Percentiles rank a stretch among this genome's conserved stretches.
Conservation (phyloP, 1,139 yeast species). For the Saccharomyces hybrid region DNA sequence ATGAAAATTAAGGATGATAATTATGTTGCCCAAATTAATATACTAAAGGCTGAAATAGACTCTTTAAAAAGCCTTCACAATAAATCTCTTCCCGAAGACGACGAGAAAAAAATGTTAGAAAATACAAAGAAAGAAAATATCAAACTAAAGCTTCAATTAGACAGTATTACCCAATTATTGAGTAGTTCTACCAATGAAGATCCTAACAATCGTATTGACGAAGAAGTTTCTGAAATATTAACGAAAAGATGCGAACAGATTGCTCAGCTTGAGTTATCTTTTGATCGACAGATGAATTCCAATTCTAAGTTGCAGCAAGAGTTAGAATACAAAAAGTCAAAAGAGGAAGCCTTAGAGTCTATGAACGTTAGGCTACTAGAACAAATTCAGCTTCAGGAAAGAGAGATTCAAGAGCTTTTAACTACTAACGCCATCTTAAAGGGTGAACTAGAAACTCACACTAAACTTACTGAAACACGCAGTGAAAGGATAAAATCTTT, state of each 20-base stretch:
- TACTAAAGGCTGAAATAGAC: conserved; percentile 45
- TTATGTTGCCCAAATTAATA: conserved; percentile 38
- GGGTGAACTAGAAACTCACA: conserved; percentile 13
- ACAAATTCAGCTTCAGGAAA: conserved; percentile 17
- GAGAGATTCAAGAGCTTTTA: conserved; percentile 12
- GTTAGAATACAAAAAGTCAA: conserved; percentile 10
- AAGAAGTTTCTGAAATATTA: conserved; percentile 10
- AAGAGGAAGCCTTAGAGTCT: conserved; percentile 12
- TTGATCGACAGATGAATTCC: conserved; percentile 16
- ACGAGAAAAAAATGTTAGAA: conserved; percentile 32
- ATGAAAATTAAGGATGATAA: conserved; percentile 44
- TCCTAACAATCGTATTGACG: conserved; percentile 1
- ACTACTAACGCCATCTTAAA: conserved; percentile 13
- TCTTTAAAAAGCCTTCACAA: conserved; percentile 39
- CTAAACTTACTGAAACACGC: conserved; percentile 11
- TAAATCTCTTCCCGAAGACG: neutral
- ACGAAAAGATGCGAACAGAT: conserved; percentile 22
- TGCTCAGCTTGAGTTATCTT: conserved; percentile 16
- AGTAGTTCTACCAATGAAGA: conserved; percentile 1
- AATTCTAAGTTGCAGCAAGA: conserved; percentile 9
- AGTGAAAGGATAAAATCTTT: conserved; percentile 13
- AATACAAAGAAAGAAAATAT: conserved; percentile 41
- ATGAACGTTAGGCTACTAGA: conserved; percentile 19
- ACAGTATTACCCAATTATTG: conserved; percentile 34
- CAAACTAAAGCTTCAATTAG: conserved; percentile 39